Evolutionary conservation across 2,329 filamentous ascomycete species (phyloP).

Genomic region (Pleoardoris graminearum): DNA sequence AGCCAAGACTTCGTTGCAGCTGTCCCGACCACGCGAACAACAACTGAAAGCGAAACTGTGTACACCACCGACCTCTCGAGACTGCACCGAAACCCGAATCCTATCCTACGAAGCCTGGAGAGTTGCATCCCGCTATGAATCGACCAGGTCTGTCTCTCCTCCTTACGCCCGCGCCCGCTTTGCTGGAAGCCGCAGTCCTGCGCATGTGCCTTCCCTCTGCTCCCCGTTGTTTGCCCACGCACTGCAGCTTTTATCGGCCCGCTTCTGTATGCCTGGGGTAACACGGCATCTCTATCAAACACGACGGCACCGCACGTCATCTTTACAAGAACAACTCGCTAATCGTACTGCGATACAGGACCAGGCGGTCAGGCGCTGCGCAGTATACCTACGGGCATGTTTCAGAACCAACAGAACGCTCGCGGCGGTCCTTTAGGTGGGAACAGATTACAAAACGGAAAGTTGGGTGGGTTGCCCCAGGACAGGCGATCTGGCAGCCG

Average conservation of each 20-base stretch:
- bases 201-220: neutral
- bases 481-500: neutral
- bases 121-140: constrained; percentile 48
- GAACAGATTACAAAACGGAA: constrained; percentile 57
- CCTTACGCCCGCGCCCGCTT: constrained; percentile 25
- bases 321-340: constrained; percentile 15
- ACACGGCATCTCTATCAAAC: neutral
- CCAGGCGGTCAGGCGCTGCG: constrained; percentile 56
- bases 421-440: constrained; percentile 54
- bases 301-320: neutral
- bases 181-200: constrained; percentile 18
- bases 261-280: neutral
- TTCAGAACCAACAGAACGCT: constrained; percentile 57
- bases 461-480: constrained; percentile 51
- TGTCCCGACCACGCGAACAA: constrained; percentile 3
- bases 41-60: constrained; percentile 3
- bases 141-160: constrained; percentile 50
- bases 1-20: constrained; percentile 7
- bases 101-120: constrained; percentile 18
- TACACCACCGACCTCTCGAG: neutral
- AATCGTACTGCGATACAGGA: constrained; percentile 38
- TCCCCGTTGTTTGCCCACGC: constrained; percentile 1
- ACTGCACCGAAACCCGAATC: constrained; percentile 3
- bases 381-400: constrained; percentile 57
- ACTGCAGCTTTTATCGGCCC: neutral